Evolutionary conservation across 1,139 yeast species (phyloP).

Genomic region (Diutina rugosa): DNA sequence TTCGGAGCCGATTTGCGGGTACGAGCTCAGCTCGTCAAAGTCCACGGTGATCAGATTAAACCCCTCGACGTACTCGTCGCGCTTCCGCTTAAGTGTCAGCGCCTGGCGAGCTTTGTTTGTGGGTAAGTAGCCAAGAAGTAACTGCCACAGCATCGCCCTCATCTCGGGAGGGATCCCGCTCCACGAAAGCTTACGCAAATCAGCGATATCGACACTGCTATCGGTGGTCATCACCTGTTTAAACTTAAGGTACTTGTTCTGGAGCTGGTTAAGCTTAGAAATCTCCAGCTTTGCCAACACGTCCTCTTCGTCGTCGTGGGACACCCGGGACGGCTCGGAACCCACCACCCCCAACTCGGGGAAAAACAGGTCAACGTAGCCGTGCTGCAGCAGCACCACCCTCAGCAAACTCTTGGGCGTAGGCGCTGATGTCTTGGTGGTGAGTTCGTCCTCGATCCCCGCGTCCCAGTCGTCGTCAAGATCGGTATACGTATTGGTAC

Average conservation of each 20-base stretch:
- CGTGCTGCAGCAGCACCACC: background rate
- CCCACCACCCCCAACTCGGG: background rate
- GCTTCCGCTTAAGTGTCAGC: constrained; percentile 58
- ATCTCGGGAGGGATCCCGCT: constrained; percentile 81
- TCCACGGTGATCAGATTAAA: constrained; percentile 27
- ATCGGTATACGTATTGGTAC: constrained; percentile 30
- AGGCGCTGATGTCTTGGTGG: background rate
- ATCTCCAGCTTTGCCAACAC: constrained; percentile 28
- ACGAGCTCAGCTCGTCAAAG: constrained; percentile 22
- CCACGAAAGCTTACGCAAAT: constrained; percentile 77
- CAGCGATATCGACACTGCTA: constrained; percentile 37
- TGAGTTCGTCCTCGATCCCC: constrained; percentile 40
- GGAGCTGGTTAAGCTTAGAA: constrained; percentile 43
- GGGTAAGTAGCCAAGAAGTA: constrained; percentile 81
- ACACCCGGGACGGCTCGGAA: background rate
- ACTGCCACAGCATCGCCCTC: constrained; percentile 82
- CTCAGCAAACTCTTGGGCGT: background rate
- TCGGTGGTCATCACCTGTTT: constrained; percentile 42
- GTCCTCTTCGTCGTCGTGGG: constrained; percentile 13
- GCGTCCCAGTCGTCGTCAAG: constrained; percentile 93
- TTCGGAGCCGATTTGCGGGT: constrained; percentile 9
- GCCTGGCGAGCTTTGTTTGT: constrained; percentile 68
- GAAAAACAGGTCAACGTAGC: constrained; percentile 1
- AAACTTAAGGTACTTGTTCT: constrained; percentile 55
- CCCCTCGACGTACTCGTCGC: constrained; percentile 79